Evolutionary conservation across 306 rosid genomes (phyloP), one percentile per base, ranked within the genome.

Genomic region (Calophaca sinica): DNA sequence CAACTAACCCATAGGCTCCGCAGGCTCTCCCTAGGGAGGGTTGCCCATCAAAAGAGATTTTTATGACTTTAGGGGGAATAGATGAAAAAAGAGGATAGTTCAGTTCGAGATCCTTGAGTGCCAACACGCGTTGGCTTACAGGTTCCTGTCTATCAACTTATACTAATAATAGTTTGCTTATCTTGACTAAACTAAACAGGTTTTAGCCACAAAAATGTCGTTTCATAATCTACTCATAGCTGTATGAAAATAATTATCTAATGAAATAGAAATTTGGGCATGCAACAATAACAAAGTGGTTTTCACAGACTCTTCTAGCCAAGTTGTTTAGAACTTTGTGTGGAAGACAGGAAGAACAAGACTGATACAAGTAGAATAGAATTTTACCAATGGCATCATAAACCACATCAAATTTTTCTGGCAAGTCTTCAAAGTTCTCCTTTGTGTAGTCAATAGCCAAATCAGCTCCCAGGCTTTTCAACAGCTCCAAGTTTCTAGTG

Each of bases 391-490:
- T 85, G 72, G 97, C 96, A 76, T 92, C 97, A 81, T 80, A 91
- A 67, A 92, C 96, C 0, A 92, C 99, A 35, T 94, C 97, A 66
- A 88, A 92, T 45, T 94, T 92, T 70, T 94, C 97, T 14, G 91
- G 84, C 52, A 92, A 83, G 61, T 92, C 97, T 81, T 90, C 99
- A 0, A 91, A 78, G 79, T 87, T 94, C 75, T 92, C 96, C 70
- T 92, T 92, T 6, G 96, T 88, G 81, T 94, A 94, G 78, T 92
- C 99, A 48, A 94, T 89, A 32, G 92, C 92, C 81, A 90, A 81
- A 90, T 94, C 99, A 79, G 86, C 90, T 42, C 99, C 96, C 75
- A 92, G 72, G 80, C 92, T 92, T 84, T 94, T 92, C 85, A 91
- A 71, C 11, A 92, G 71, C 73, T 92, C 96, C 81, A 92, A 70